Evolutionary conservation across 2,329 filamentous ascomycete genomes (phyloP).

Genomic region (Cladosporium sp.): DNA sequence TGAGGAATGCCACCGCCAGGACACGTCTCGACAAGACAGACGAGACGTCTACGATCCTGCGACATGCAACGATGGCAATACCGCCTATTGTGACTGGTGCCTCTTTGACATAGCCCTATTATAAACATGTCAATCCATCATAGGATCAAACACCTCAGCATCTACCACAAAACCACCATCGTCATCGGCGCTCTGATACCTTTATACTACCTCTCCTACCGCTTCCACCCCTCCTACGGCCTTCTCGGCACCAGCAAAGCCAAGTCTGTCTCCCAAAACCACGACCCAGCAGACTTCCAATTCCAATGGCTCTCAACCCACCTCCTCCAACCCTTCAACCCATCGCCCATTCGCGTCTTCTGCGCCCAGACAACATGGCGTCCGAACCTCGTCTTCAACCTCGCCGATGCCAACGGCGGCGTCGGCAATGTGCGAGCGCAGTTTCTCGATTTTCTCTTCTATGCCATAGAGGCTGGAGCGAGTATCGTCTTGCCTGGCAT

Average conservation of each 20-base stretch:
- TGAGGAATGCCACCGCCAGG: too few species aligned
- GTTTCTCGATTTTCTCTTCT: constrained; percentile 42
- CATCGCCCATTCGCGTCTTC: constrained; percentile 12
- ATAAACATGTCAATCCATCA: too few species aligned
- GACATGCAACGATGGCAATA: too few species aligned
- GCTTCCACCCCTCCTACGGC: background rate
- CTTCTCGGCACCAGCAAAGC: too few species aligned
- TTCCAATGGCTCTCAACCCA: constrained; percentile 17
- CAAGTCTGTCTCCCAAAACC: too few species aligned
- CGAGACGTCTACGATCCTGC: too few species aligned
- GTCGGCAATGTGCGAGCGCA: constrained; percentile 42
- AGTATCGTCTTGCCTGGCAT: constrained; percentile 13
- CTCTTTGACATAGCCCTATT: too few species aligned
- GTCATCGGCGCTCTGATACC: constrained; percentile 10
- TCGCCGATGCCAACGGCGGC: constrained; percentile 38
- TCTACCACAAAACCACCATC: too few species aligned
- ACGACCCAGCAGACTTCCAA: background rate
- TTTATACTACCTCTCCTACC: constrained; percentile 20
- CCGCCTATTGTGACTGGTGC: too few species aligned
- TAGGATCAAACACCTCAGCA: too few species aligned
- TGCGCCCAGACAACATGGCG: constrained; percentile 38
- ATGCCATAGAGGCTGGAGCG: constrained; percentile 48
- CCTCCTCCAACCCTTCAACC: constrained; percentile 15
- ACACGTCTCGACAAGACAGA: too few species aligned
- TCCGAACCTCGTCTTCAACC: constrained; percentile 38